These are phyloP conservation scores for Mrakia blollopis DNA, from an alignment of 768 basidiomycete species.

Conservation along the genomic window DNA sequence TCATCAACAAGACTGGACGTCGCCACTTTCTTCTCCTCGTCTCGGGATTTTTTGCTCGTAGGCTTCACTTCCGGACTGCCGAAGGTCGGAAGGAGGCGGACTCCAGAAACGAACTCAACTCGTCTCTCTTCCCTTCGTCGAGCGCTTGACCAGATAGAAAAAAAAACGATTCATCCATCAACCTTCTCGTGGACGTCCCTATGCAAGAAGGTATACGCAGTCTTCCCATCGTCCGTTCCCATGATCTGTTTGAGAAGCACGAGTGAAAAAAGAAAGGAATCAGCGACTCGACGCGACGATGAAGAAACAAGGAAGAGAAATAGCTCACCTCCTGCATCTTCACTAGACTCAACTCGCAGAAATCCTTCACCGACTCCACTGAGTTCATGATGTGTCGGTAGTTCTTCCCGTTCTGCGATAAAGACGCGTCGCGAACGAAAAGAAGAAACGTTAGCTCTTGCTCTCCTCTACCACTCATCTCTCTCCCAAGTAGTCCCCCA, in stretches of 20 bases:
- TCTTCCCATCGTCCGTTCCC: slow-evolving; percentile 20
- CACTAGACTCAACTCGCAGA: slow-evolving; percentile 17
- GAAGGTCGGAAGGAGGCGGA: no score
- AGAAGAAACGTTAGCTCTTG: background rate
- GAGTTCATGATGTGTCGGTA: slow-evolving; percentile 27
- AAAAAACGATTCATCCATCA: background rate
- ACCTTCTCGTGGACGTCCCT: slow-evolving; percentile 18
- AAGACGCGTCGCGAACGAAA: no score
- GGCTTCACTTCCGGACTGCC: no score
- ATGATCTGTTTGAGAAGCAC: slow-evolving; percentile 19
- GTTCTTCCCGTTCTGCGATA: slow-evolving; percentile 21
- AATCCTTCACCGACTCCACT: slow-evolving; percentile 22
- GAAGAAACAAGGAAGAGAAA: background rate
- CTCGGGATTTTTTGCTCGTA: no score
- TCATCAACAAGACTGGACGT: no score
- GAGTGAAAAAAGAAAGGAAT: background rate
- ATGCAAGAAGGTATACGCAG: slow-evolving; percentile 17
- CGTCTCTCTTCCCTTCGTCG: background rate
- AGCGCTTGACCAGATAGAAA: background rate
- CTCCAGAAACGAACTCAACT: no score
- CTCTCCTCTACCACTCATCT: no score
- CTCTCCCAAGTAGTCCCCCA: no score
- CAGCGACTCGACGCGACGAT: no score
- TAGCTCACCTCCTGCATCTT: slow-evolving; percentile 21
- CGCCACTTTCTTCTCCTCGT: no score